These are phyloP conservation scores for Nannochloropsis granulata DNA, from an alignment of 108 stramenopile species.

Conservation along the genomic window DNA sequence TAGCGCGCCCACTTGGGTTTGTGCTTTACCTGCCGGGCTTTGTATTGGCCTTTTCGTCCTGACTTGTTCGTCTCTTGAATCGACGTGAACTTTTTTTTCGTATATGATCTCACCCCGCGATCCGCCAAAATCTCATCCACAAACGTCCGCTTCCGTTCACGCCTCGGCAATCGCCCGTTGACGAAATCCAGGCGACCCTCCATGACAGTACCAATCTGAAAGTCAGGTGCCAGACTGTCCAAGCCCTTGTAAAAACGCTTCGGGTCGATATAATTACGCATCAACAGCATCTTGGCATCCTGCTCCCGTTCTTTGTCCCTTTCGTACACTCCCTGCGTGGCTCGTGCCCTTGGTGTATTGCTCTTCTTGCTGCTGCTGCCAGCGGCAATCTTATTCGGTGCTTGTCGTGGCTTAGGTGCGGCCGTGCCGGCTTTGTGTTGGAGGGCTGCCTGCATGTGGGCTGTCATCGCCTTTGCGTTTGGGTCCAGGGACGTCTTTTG, in stretches of 20 bases:
- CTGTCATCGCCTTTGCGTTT: not conserved
- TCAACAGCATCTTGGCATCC: constrained; percentile 9
- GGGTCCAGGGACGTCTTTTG: not conserved
- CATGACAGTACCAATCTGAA: constrained; percentile 70
- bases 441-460: not conserved
- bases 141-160: constrained; percentile 56
- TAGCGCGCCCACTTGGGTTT: not conserved
- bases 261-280: constrained; percentile 81
- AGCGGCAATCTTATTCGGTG: not conserved
- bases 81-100: not conserved
- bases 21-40: not conserved
- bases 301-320: not conserved
- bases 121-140: constrained; percentile 71
- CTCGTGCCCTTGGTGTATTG: no score
- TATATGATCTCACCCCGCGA: not conserved
- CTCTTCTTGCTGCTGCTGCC: not conserved
- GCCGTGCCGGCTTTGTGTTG: not conserved
- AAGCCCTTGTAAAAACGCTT: constrained; percentile 87
- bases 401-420: not conserved
- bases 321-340: not conserved
- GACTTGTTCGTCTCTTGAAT: not conserved
- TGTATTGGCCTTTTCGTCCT: not conserved
- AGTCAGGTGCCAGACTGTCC: constrained; percentile 42
- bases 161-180: constrained; percentile 64
- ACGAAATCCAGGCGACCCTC: constrained; percentile 66